Evolutionary conservation across 2,329 filamentous ascomycete genomes (phyloP), one percentile per base, ranked within the genome.

Genomic region (Calycina herbarum): DNA sequence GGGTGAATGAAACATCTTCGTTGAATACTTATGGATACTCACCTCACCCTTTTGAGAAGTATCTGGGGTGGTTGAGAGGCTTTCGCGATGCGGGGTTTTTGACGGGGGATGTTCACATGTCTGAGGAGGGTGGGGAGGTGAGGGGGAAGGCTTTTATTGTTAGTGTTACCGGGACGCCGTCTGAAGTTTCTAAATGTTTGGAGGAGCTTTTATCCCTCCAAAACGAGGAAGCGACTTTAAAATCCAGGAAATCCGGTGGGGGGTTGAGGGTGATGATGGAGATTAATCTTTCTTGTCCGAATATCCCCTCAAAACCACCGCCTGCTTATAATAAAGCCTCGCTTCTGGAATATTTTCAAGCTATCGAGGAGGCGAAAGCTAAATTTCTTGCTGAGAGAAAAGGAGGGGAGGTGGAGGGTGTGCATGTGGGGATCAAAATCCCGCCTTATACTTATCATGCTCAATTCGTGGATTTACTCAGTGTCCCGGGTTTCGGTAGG

Each of bases 11-110:
- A 59, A 78, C 72, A 48, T 82, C 81, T 2, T 85, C 82, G 62
- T 75, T 93, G 62, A 94, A 94, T 74, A 92, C 86, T 0, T 80
- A 93, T 1, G 91, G 91, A 4, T 94, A 94, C 76, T 91, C 87
- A 67, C 91, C 90, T 0, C 76, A 86, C 17, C 78, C 83, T 0
- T 80, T 94, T 0, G 72, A 79, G 10, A 76, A 79, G 13, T 93
- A 93, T 66, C 79, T 93, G 0, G 68, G 68, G 1, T 86, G 85
- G 63, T 80, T 91, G 65, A 71, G 78, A 15, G 78, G 82, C 33
- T 81, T 88, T 33, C 76, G 79, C 20, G 48, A 70, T 5, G 65
- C 67, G 70, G 45, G 40, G 62, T 24, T n/a, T 2, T 15, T 64
- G 0, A 59, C 29, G 1, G 8, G 17, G n/a, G 27, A 57, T 31